A percentile compares a stretch with the other conserved stretches of the same genome.
phyloP scores from a whole-genome alignment of 805 yeast genomes.

The Metschnikowia sp. region DNA sequence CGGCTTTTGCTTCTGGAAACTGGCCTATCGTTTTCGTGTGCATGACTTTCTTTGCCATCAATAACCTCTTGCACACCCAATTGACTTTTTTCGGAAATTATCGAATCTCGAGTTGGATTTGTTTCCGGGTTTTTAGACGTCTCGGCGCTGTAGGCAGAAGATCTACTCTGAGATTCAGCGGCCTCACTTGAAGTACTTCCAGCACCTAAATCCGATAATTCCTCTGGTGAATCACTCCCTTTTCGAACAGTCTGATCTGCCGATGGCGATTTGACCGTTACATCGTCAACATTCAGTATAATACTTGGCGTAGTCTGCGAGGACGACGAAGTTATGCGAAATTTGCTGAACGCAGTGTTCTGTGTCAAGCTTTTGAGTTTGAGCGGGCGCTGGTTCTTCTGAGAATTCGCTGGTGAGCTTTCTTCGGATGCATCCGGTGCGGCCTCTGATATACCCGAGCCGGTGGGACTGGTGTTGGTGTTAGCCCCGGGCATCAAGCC shows the following conservation, averaged over 20 bases:
- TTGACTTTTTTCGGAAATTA: background rate
- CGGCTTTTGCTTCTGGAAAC: background rate
- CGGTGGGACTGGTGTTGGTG: background rate
- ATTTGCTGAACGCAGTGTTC: constrained; percentile 37
- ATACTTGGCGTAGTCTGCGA: background rate
- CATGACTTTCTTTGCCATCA: background rate
- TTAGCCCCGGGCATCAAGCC: background rate
- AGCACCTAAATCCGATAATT: background rate
- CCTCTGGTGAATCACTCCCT: too few species aligned
- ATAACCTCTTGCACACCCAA: background rate
- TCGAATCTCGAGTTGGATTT: constrained; percentile 2
- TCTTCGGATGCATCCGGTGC: background rate
- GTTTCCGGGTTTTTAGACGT: constrained; percentile 1
- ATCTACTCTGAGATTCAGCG: constrained; percentile 3
- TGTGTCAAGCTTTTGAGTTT: constrained; percentile 23
- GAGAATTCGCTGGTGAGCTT: background rate
- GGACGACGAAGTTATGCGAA: constrained; percentile 18
- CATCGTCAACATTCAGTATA: background rate
- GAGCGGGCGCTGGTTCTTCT: constrained; percentile 2
- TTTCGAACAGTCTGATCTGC: background rate
- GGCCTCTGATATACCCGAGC: background rate
- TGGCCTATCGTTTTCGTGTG: background rate
- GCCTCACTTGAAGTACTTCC: background rate
- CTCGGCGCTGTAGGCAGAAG: constrained; percentile 6
- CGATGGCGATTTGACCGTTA: background rate